Conservation (phyloP, 257 asterid species). For the Solanum chmielewskii region DNA sequence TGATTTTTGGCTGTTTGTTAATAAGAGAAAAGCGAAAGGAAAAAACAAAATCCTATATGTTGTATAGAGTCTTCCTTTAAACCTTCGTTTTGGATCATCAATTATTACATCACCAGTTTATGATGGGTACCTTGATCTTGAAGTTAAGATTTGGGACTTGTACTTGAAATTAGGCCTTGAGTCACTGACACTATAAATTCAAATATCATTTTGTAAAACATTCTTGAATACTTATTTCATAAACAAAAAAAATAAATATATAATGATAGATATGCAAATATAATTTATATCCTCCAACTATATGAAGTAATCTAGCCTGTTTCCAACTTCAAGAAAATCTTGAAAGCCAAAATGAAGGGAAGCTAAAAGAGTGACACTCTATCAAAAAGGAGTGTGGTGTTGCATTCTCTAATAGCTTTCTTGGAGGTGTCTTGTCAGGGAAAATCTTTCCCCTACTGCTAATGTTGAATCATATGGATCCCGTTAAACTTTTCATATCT, state of each 20-base stretch:
- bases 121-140: neutral
- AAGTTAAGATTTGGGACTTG: neutral
- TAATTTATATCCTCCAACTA: neutral
- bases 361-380: neutral
- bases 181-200: neutral
- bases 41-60: neutral
- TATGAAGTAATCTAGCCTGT: neutral
- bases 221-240: neutral
- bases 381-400: neutral
- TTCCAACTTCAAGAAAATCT: neutral
- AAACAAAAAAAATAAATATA: too few species aligned
- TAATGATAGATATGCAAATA: too few species aligned
- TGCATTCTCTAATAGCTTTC: neutral
- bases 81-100: neutral
- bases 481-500: too few species aligned
- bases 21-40: neutral
- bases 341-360: neutral
- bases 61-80: neutral
- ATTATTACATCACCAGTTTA: neutral
- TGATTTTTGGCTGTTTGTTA: neutral
- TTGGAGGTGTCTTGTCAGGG: neutral
- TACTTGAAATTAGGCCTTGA: neutral
- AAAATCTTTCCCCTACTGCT: neutral
- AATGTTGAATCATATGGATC: neutral
- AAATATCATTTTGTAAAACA: neutral